Percentiles rank a stretch among this genome's conserved stretches.
Conservation (phyloP, 2,329 filamentous ascomycete species). For the Colletotrichum orchidophilum region DNA sequence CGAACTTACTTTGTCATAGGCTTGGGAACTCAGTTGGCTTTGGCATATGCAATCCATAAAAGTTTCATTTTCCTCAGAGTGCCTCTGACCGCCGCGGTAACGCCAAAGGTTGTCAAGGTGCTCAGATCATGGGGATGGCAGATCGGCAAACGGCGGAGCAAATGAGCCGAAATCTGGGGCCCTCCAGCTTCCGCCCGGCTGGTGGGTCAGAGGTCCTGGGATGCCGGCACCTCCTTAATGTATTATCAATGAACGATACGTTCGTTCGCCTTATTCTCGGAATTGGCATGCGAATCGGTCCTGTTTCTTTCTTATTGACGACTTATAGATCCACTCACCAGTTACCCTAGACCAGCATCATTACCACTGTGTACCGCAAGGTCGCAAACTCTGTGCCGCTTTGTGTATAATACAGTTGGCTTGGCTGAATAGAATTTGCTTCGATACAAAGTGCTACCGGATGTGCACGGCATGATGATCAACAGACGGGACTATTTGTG, state of each 20-base stretch:
- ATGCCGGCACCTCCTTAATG: slow-evolving; percentile 11
- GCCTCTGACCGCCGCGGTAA: slow-evolving; percentile 87
- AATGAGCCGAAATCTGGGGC: slow-evolving; percentile 12
- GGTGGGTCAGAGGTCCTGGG: slow-evolving; percentile 6
- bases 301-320: slow-evolving; percentile 14
- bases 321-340: slow-evolving; percentile 29
- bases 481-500: slow-evolving; percentile 12
- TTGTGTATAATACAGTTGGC: slow-evolving; percentile 15
- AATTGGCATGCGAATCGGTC: slow-evolving; percentile 9
- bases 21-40: slow-evolving; percentile 81
- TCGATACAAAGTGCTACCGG: slow-evolving; percentile 19
- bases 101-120: slow-evolving; percentile 92
- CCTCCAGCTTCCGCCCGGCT: not conserved
- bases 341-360: slow-evolving; percentile 22
- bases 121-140: slow-evolving; percentile 92
- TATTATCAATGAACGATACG: slow-evolving; percentile 13
- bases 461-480: slow-evolving; percentile 3
- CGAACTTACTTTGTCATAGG: slow-evolving; percentile 49
- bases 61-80: slow-evolving; percentile 97
- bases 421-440: slow-evolving; percentile 28
- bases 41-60: slow-evolving; percentile 98
- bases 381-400: slow-evolving; percentile 12
- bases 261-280: slow-evolving; percentile 16
- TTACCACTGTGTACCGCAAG: not conserved
- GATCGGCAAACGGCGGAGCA: slow-evolving; percentile 73